A percentile compares a stretch with the other conserved stretches of the same genome.
Evolutionary conservation across 2,329 filamentous ascomycete genomes (phyloP).

Genomic region (Daldinia sp.): DNA sequence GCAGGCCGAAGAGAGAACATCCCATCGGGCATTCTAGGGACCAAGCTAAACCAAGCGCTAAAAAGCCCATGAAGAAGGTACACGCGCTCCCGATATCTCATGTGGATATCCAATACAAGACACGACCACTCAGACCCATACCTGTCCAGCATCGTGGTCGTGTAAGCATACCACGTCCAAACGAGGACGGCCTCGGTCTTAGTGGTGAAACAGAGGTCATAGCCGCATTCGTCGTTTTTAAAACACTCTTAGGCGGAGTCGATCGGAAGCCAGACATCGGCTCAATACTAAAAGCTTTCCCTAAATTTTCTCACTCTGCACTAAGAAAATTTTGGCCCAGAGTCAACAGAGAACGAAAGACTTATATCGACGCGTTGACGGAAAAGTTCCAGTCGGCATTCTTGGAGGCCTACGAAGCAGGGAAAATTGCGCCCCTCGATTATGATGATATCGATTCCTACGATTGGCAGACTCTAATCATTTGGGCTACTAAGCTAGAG

Average conservation of each 20-base stretch:
- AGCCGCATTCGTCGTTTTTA: slow-evolving; percentile 65
- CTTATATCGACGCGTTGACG: slow-evolving; percentile 64
- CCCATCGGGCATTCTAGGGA: neutral
- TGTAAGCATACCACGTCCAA: slow-evolving; percentile 47
- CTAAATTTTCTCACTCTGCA: slow-evolving; percentile 58
- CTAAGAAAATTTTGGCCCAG: slow-evolving; percentile 65
- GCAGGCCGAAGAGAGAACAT: slow-evolving; percentile 9
- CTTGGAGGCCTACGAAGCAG: slow-evolving; percentile 69
- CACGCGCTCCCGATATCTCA: slow-evolving; percentile 23
- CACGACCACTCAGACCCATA: slow-evolving; percentile 42
- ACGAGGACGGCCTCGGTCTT: slow-evolving; percentile 47
- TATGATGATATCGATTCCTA: slow-evolving; percentile 70
- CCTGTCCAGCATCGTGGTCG: slow-evolving; percentile 43
- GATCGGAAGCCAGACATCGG: slow-evolving; percentile 69
- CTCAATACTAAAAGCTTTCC: slow-evolving; percentile 64
- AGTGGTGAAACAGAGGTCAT: slow-evolving; percentile 59
- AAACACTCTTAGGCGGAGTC: slow-evolving; percentile 66
- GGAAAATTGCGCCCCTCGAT: slow-evolving; percentile 68
- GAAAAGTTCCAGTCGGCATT: slow-evolving; percentile 72
- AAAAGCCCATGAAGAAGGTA: slow-evolving; percentile 4
- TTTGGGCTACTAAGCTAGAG: slow-evolving; percentile 69
- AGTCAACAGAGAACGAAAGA: slow-evolving; percentile 59
- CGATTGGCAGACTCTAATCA: slow-evolving; percentile 72
- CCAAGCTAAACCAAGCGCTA: slow-evolving; percentile 1
- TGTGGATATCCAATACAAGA: slow-evolving; percentile 43